Percentiles rank a stretch among this genome's conserved stretches.
These are phyloP conservation scores for Aegilops speltoides DNA, from an alignment of 176 grass and related monocot species.

Conservation along the genomic window DNA sequence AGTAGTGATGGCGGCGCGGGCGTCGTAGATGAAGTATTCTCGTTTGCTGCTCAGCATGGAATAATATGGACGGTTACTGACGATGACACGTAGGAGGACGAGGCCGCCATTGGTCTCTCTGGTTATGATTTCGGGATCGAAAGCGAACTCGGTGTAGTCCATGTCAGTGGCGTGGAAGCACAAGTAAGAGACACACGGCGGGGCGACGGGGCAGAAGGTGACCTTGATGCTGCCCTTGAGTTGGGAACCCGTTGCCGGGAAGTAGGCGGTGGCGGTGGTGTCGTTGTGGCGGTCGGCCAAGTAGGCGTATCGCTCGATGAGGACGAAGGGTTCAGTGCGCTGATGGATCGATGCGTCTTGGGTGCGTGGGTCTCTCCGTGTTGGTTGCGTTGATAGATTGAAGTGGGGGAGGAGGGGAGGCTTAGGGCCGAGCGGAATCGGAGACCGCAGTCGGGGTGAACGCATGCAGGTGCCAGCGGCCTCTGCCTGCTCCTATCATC, in stretches of 20 bases:
- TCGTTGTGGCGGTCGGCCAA: background rate
- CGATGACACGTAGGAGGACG: background rate
- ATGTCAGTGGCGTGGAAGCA: too few relatives aligned
- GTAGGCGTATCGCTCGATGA: background rate
- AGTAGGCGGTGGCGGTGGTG: background rate
- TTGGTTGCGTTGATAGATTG: too few relatives aligned
- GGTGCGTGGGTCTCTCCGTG: too few relatives aligned
- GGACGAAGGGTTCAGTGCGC: background rate
- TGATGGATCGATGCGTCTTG: too few relatives aligned
- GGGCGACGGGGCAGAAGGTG: too few relatives aligned
- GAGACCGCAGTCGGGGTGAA: too few relatives aligned
- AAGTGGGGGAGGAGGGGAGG: too few relatives aligned
- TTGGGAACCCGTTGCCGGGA: background rate
- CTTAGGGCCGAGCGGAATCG: too few relatives aligned
- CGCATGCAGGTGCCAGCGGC: too few relatives aligned
- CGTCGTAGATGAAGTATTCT: background rate
- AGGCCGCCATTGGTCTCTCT: background rate
- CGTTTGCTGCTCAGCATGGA: background rate
- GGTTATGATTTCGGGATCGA: background rate
- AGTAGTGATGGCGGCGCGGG: background rate
- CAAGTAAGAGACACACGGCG: too few relatives aligned
- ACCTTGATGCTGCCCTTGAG: background rate
- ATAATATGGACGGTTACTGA: background rate
- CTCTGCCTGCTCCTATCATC: too few relatives aligned
- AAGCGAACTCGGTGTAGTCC: background rate